Base-by-base conservation (phyloP, 1,284 basidiomycete species). In the Blastosporella zonata region DNA sequence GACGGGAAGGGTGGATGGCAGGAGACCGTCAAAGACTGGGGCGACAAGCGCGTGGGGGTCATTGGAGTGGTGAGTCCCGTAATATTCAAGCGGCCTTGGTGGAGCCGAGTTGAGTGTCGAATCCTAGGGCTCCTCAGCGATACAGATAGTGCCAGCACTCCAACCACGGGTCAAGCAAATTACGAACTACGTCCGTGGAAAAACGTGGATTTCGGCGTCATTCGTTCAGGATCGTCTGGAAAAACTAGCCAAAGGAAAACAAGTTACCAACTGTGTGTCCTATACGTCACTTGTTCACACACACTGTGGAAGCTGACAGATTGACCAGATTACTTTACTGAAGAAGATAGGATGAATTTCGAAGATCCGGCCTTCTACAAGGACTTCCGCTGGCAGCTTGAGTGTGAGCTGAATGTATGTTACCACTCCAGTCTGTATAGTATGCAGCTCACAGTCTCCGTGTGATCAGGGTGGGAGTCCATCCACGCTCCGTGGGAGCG, bases 71-170 rank as follows among this genome's bases (percentile, higher is more conserved):
- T 80, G 58, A 54, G 75, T 61, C 1, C 15, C 39, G 18, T 31
- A 23, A 17, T 23, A 21, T 4, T 5, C 28, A 17, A 35, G 21
- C 10, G 18, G 22, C 27, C 15, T 27, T 7, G 17, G 20, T 37
- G 36, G 36, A 37, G 36, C 36, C 18, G 31, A 40, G 22, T 31
- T 28, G 7, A 13, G 7, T 27, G 25, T 27, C 25, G 5, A 20
- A 42, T 29, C 8, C 7, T 45, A 82, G 81, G 82, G 83, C 1
- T 82, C 81, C 0, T 80, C 79, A n/a, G 80, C 78, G 1, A 73
- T 85, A 20, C 84, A 86, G 57, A 74, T 84, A 10, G 77, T 84
- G 0, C 72, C 82, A 0, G 72, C 79, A 1, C 62, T 85, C 8
- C 81, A 82, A 54, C 72, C 77, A 1, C 70, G 69, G 48, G 81